Evolutionary conservation across 2,329 filamentous ascomycete genomes (phyloP), one percentile per base, ranked within the genome.

Genomic region (Sphaerulina vaccinii): DNA sequence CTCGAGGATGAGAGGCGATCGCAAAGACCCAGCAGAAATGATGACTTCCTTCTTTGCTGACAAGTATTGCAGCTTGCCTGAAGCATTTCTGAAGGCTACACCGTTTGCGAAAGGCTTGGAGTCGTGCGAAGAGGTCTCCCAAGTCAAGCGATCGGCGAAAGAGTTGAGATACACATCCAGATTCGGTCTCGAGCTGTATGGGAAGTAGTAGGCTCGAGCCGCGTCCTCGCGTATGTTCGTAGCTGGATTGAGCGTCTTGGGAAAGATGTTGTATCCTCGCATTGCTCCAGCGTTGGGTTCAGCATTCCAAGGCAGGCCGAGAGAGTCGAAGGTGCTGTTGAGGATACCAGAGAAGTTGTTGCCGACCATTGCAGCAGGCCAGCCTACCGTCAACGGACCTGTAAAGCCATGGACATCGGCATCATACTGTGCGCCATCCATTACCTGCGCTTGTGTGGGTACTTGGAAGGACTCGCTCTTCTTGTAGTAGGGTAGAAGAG

Each of bases 1-100:
- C 56, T 85, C 82, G 13, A 79, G 75, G n/a, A 82, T 69, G 64
- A 78, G 80, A 2, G 76, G 83, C 7, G 79, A 82, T 62, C 77
- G 75, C 29, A 79, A 68, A 21, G 73, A 76, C 0, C 83, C 84
- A 1, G 80, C 81, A 3, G 77, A 77, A 1, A 87, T 63, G 32
- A 86, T 75, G 13, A 85, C 73, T 58, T 85, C 82, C 42, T 40
- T 46, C 18, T 15, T 40, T 8, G 50, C 49, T 4, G 32, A 41
- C 13, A 55, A 21, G 11, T 24, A n/a, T 21, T 46, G 36, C 24
- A 37, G 11, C 22, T 41, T 23, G 16, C 49, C 47, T 8, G 47
- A 29, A 24, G 40, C 41, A 21, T 36, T 32, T 22, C 7, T 33
- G 23, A 52, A 44, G 11, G 38, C 35, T 10, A 51, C 54, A 10